Percentiles rank a stretch among this genome's conserved stretches.
These are phyloP conservation scores for Chalciporus piperatus DNA, from an alignment of 768 basidiomycete genomes.

Conservation along the genomic window DNA sequence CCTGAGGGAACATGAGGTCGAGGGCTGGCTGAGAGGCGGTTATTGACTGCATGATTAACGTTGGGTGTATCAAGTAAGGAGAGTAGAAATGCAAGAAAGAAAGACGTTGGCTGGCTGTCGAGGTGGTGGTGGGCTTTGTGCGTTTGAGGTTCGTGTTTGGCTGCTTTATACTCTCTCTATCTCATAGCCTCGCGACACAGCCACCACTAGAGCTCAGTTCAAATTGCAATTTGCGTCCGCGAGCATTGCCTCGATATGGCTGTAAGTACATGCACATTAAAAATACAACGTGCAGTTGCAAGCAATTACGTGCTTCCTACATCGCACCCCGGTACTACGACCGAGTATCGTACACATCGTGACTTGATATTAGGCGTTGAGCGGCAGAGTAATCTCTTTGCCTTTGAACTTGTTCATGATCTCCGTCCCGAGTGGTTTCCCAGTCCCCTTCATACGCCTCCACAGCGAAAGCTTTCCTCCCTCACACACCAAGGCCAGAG, in stretches of 20 bases:
- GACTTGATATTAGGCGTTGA: too few species aligned
- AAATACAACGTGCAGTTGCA: too few species aligned
- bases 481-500: conserved; percentile 55
- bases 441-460: conserved; percentile 36
- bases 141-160: background rate
- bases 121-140: background rate
- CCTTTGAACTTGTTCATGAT: conserved; percentile 21
- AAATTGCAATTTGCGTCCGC: too few species aligned
- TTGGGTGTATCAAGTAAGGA: background rate
- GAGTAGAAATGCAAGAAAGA: conserved; percentile 1
- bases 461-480: conserved; percentile 46
- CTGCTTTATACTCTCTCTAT: background rate
- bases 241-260: background rate
- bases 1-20: conserved; percentile 74
- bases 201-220: conserved; percentile 5
- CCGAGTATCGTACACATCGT: too few species aligned
- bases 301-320: too few species aligned
- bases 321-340: background rate
- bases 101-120: background rate
- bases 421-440: conserved; percentile 16
- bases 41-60: conserved; percentile 9
- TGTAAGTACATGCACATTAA: too few species aligned
- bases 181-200: conserved; percentile 7
- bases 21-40: conserved; percentile 58
- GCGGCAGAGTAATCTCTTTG: background rate